A percentile compares a stretch with the other conserved stretches of the same genome.
Evolutionary conservation across 2,329 filamentous ascomycete genomes (phyloP).

Genomic region (Aspergillus terreus): DNA sequence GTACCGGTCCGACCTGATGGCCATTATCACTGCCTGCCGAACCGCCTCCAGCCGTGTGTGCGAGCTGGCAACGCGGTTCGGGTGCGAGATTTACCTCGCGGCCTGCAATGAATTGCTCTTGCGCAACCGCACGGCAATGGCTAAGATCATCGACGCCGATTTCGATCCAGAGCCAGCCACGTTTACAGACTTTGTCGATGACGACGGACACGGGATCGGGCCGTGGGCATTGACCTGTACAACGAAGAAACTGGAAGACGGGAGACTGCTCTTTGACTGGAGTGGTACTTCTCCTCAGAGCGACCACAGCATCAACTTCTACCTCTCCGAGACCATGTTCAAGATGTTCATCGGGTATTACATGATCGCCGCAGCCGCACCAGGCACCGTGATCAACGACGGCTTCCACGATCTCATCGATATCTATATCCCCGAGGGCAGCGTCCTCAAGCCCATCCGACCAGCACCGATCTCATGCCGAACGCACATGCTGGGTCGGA

Average conservation of each 20-base stretch:
- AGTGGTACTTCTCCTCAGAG: slow-evolving; percentile 48
- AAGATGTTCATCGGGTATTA: slow-evolving; percentile 50
- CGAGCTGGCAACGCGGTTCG: slow-evolving; percentile 46
- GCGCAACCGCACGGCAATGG: slow-evolving; percentile 44
- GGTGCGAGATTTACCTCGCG: slow-evolving; percentile 44
- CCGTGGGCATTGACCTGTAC: slow-evolving; percentile 48
- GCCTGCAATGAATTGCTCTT: slow-evolving; percentile 43
- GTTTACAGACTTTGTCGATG: slow-evolving; percentile 51
- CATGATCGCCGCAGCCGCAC: slow-evolving; percentile 48
- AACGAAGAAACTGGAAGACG: slow-evolving; percentile 40
- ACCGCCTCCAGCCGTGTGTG: slow-evolving; percentile 44
- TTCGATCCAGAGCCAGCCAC: slow-evolving; percentile 40
- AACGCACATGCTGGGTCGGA: slow-evolving; percentile 47
- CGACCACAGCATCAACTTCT: slow-evolving; percentile 47
- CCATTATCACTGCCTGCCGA: slow-evolving; percentile 46
- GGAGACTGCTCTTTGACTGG: slow-evolving; percentile 47
- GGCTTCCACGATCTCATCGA: slow-evolving; percentile 51
- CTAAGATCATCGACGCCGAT: slow-evolving; percentile 45
- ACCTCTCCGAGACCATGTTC: slow-evolving; percentile 49
- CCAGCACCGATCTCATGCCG: slow-evolving; percentile 47
- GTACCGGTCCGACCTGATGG: slow-evolving; percentile 48
- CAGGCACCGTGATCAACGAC: slow-evolving; percentile 49
- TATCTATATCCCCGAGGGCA: slow-evolving; percentile 44
- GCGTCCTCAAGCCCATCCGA: slow-evolving; percentile 45
- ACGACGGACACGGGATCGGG: slow-evolving; percentile 45